Evolutionary conservation across 805 yeast species (phyloP), one percentile per base, ranked within the genome.

Genomic region (Ogataea salicorniae): DNA sequence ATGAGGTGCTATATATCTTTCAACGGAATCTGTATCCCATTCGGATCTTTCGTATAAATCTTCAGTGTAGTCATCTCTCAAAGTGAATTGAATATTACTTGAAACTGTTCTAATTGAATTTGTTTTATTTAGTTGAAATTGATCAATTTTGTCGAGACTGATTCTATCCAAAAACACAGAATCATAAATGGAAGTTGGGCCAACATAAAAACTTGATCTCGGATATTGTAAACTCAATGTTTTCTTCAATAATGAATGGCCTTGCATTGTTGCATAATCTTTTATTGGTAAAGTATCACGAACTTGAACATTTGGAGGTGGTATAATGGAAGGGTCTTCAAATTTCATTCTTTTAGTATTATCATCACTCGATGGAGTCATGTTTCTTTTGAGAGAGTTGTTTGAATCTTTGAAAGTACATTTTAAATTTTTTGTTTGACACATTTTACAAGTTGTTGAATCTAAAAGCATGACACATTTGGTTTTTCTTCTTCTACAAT

Each of bases 151-250:
- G 63, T 82, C 84, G 29, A 83, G 63, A 31, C 74, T 77, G 34
- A 88, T 79, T 37, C 77, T 69, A 50, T 85, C 83, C 18, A 92
- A 71, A 23, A 92, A 72, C 14, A 79, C 74, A 23, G 79, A 72
- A 62, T 92, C 98, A 61, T 83, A 88, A 29, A 87, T 75, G 16
- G 97, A 89, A 0, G 96, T 86, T 1, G 95, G 83, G 1, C 98
- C 97, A 18, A 91, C 83, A 57, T 81, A 86, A 59, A 88, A 88
- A 17, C 96, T 84, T 0, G 96, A 89, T 48, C 97, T 71, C 1
- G 98, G 97, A 58, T 83, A 88, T 61, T 89, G 97, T 18, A 87
- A 67, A n/a, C 87, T 77, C 33, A 83, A 70, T 0, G 90, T 83
- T 55, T 80, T 82, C 57, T 82, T 83, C 53, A 84, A 71, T 23